Evolutionary conservation across 805 yeast genomes (phyloP), one percentile per base, ranked within the genome.

Genomic region (Priceomyces medius): DNA sequence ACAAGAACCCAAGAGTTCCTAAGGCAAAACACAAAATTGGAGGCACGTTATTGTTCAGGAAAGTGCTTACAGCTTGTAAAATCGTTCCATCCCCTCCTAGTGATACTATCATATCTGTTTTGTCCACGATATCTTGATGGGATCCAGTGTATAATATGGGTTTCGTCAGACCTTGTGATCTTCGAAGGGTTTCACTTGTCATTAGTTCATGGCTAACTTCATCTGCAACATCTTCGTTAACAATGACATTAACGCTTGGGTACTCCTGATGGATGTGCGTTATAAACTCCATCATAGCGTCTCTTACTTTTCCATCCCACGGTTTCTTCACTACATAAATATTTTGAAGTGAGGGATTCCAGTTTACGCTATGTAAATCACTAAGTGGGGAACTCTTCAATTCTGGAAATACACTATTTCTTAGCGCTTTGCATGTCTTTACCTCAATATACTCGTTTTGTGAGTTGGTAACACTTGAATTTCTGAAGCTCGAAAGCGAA

Each of bases 31-130:
- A 81, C 38, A 90, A 64, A 0, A 90, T 87, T 0, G 98, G 98
- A 1, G 98, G 98, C 3, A 88, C 93, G 37, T 77, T 71, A 7
- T 72, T 72, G 54, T 80, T 79, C 41, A 83, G 80, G 56, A 90
- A 90, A 52, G 80, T 68, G 4, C 93, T 80, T 0, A 88, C 91
- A 0, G 91, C 96, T 41, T 90, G 76, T 33, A 90, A 62, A 41
- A 88, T 88, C 0, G 97, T 90, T 4, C 98, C 98, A 61, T 90
- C 98, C 14, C 98, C 98, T n/a, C 98, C 98, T 29, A 90, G 63
- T 0, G 96, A 85, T 7, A 90, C 89, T 28, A 90, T 66, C 32
- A 90, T 61, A 56, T 90, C 98, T 0, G 96, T 78, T 51, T 81
- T 85, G 8, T 68, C 52, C 1, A 79, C 73, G 32, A 88, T 78